These are phyloP conservation scores for Potentilla sterilis DNA, from an alignment of 306 rosid species.

Conservation along the genomic window DNA sequence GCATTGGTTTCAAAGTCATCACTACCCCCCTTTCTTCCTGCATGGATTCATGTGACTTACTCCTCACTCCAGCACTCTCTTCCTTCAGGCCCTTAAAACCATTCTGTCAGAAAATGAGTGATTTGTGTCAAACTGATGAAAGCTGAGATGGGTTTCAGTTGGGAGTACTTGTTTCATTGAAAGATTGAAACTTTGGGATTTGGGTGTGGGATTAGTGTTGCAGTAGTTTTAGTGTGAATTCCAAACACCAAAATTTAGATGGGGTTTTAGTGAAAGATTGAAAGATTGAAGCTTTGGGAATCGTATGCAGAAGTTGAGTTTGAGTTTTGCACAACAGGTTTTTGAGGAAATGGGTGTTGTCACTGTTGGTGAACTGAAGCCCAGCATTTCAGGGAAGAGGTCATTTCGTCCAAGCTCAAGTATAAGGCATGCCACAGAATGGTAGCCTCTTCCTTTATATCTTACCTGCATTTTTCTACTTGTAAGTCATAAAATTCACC, in stretches of 20 bases:
- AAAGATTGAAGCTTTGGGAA: background rate
- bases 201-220: slow-evolving; percentile 25
- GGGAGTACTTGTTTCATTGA: background rate
- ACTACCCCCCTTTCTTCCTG: slow-evolving; percentile 40
- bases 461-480: background rate
- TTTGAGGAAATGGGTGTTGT: slow-evolving; percentile 75
- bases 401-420: slow-evolving; percentile 88
- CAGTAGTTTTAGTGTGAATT: slow-evolving; percentile 14
- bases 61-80: slow-evolving; percentile 36
- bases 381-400: slow-evolving; percentile 93
- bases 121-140: slow-evolving; percentile 7
- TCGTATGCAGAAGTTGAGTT: slow-evolving; percentile 27
- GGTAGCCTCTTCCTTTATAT: slow-evolving; percentile 45
- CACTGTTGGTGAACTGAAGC: slow-evolving; percentile 85
- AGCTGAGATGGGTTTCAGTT: background rate
- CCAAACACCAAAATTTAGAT: background rate
- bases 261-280: background rate
- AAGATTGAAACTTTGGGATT: slow-evolving; percentile 1
- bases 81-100: slow-evolving; percentile 34
- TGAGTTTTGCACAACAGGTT: background rate
- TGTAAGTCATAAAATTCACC: background rate
- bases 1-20: slow-evolving; percentile 39
- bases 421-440: slow-evolving; percentile 94
- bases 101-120: slow-evolving; percentile 25
- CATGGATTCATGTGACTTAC: slow-evolving; percentile 63